phyloP scores from a whole-genome alignment of 1,139 yeast genomes.

The Blastobotrys raffinosifermentans region DNA sequence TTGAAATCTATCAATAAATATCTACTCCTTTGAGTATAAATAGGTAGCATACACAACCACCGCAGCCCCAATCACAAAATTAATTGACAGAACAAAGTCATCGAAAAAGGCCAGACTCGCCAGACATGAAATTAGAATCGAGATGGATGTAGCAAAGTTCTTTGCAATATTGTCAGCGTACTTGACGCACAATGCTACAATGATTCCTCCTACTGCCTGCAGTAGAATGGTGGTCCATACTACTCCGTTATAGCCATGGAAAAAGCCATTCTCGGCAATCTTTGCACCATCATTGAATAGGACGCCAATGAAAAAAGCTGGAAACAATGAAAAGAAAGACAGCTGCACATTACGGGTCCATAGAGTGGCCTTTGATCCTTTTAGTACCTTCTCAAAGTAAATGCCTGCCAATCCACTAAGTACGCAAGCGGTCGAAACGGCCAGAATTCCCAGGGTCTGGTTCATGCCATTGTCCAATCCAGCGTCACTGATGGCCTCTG shows the following conservation, averaged over 20 bases:
- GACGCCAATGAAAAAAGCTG: slow-evolving; percentile 37
- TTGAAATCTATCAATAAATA: too few relatives aligned
- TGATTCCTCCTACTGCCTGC: slow-evolving; percentile 40
- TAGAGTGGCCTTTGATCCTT: slow-evolving; percentile 33
- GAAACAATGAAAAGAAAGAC: slow-evolving; percentile 37
- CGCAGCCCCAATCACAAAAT: slow-evolving; percentile 35
- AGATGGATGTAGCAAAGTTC: slow-evolving; percentile 40
- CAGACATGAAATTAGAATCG: slow-evolving; percentile 36
- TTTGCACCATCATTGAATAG: slow-evolving; percentile 33
- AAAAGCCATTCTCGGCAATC: slow-evolving; percentile 35
- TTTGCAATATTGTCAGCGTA: slow-evolving; percentile 41
- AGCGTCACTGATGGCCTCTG: slow-evolving; percentile 1
- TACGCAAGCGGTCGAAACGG: slow-evolving; percentile 36
- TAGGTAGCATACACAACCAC: slow-evolving; percentile 37
- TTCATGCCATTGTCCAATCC: slow-evolving; percentile 25
- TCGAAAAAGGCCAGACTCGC: slow-evolving; percentile 35
- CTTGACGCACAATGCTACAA: slow-evolving; percentile 39
- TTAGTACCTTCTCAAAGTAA: slow-evolving; percentile 39
- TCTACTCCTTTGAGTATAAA: slow-evolving; percentile 29
- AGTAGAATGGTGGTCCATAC: slow-evolving; percentile 37
- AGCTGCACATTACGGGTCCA: slow-evolving; percentile 40
- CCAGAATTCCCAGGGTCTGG: slow-evolving; percentile 32
- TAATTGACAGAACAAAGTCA: slow-evolving; percentile 32
- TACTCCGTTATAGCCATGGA: slow-evolving; percentile 36
- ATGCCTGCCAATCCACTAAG: slow-evolving; percentile 40